Conservation (phyloP, 768 basidiomycete genomes). For the Strobilomyces confusus region DNA sequence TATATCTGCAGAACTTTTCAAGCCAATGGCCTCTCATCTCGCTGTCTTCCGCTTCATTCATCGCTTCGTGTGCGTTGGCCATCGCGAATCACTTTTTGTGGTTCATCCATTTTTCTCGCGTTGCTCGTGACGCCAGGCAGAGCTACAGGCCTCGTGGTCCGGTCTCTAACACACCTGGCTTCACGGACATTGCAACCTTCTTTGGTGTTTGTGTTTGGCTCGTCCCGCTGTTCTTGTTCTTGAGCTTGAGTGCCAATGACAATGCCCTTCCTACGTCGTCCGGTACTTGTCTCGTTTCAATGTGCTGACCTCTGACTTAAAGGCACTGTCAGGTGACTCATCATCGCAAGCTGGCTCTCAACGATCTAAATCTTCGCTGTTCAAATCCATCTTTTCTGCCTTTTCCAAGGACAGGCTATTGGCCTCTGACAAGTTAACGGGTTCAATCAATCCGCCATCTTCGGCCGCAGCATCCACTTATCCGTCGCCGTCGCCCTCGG, state of each 20-base stretch:
- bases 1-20: slow-evolving; percentile 94
- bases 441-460: slow-evolving; percentile 65
- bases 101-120: slow-evolving; percentile 90
- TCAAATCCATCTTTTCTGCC: slow-evolving; percentile 58
- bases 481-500: slow-evolving; percentile 30
- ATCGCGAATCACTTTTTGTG: slow-evolving; percentile 90
- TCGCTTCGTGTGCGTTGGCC: slow-evolving; percentile 82
- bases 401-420: slow-evolving; percentile 39
- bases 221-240: slow-evolving; percentile 88
- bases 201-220: slow-evolving; percentile 86
- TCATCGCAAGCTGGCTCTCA: slow-evolving; percentile 28
- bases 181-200: slow-evolving; percentile 78
- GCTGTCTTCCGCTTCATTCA: slow-evolving; percentile 77
- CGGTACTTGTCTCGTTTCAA: slow-evolving; percentile 32
- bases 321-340: slow-evolving; percentile 14
- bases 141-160: slow-evolving; percentile 41
- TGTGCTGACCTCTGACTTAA: not conserved
- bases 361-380: slow-evolving; percentile 57
- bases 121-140: slow-evolving; percentile 62
- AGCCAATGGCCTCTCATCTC: slow-evolving; percentile 89
- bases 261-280: slow-evolving; percentile 83
- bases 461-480: slow-evolving; percentile 7
- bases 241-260: slow-evolving; percentile 95
- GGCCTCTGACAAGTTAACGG: slow-evolving; percentile 54
- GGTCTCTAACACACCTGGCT: slow-evolving; percentile 38